phyloP scores from a whole-genome alignment of 768 basidiomycete species.

The Cystobasidium ongulense region DNA sequence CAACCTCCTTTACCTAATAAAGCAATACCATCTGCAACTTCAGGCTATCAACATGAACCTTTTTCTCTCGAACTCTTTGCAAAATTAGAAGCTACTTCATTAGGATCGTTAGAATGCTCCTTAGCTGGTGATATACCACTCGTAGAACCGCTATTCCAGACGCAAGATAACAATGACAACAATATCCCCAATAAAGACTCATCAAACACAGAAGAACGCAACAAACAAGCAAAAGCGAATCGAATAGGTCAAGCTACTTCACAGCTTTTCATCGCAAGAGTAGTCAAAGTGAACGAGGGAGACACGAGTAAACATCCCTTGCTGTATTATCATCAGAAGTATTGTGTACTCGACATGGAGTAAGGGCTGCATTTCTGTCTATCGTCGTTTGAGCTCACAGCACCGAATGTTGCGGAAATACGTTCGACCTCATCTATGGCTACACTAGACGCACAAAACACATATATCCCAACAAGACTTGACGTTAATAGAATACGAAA shows the following conservation, averaged over 20 bases:
- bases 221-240: neutral
- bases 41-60: neutral
- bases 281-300: neutral
- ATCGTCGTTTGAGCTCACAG: neutral
- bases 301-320: neutral
- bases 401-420: neutral
- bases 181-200: no score
- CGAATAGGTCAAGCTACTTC: slow-evolving; percentile 14
- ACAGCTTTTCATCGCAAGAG: slow-evolving; percentile 26
- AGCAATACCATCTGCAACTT: neutral
- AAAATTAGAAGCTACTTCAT: neutral
- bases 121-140: slow-evolving; percentile 9
- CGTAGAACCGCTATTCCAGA: neutral
- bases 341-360: slow-evolving; percentile 2
- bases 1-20: slow-evolving; percentile 18
- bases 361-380: neutral
- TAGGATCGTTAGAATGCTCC: slow-evolving; percentile 15
- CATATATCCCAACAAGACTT: neutral
- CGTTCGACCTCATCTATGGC: neutral
- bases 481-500: neutral
- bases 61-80: slow-evolving; percentile 8
- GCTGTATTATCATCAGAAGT: slow-evolving; percentile 21
- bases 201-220: neutral
- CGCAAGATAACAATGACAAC: neutral
- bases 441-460: neutral